Evolutionary conservation across 106 monocot species (phyloP).

Genomic region (Alisma plantagoaquatica): DNA sequence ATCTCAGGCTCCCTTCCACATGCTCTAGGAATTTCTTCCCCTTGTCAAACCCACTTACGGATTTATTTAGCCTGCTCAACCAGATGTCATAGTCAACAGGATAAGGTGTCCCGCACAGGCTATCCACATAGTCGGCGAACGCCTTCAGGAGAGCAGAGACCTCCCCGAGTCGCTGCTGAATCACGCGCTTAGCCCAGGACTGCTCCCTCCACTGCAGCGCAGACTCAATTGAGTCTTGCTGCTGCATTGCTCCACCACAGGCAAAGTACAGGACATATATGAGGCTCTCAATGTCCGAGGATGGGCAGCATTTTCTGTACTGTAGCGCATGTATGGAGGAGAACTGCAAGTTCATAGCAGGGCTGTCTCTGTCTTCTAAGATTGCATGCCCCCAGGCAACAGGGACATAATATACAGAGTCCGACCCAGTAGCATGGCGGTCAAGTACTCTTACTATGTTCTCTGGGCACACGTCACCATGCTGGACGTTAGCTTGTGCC

Average conservation of each 20-base stretch:
- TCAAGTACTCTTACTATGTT: constrained; percentile 10
- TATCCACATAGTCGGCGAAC: constrained; percentile 29
- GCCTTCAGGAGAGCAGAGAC: constrained; percentile 23
- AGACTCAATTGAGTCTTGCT: constrained; percentile 16
- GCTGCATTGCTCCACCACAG: constrained; percentile 6
- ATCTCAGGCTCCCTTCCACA: constrained; percentile 11
- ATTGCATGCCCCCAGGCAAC: constrained; percentile 19
- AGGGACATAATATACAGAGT: constrained; percentile 1
- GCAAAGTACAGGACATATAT: constrained; percentile 16
- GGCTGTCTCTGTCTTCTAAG: constrained; percentile 22
- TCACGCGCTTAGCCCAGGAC: constrained; percentile 15
- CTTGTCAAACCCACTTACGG: constrained; percentile 3
- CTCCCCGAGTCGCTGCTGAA: constrained; percentile 22
- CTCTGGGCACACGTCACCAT: constrained; percentile 20
- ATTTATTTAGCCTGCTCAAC: constrained; percentile 17
- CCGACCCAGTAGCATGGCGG: not conserved
- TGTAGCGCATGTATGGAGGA: constrained; percentile 19
- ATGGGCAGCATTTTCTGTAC: constrained; percentile 14
- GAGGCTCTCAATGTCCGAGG: constrained; percentile 20
- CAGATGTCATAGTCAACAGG: constrained; percentile 26
- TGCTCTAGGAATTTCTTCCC: constrained; percentile 13
- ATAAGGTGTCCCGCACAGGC: constrained; percentile 24
- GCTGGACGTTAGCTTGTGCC: constrained; percentile 5
- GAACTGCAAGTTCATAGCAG: constrained; percentile 14
- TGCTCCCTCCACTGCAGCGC: constrained; percentile 23